phyloP scores from a whole-genome alignment of 2,329 filamentous ascomycete genomes.

The Lizonia empirigonia region DNA sequence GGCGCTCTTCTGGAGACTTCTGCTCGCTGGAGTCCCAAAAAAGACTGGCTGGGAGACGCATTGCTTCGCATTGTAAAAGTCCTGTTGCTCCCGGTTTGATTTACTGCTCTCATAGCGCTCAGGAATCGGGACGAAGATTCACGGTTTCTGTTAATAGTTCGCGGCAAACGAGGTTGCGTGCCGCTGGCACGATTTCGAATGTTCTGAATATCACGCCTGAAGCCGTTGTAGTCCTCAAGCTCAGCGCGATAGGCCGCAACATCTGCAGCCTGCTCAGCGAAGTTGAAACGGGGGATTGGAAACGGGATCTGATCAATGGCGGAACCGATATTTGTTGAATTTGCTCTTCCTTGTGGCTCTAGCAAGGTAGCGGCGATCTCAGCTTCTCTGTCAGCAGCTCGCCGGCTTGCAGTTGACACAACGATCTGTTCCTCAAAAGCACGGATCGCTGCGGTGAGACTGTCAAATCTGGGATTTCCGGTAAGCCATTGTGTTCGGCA shows the following conservation, averaged over 20 bases:
- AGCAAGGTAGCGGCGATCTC: neutral
- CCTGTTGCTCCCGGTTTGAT: neutral
- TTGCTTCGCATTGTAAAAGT: neutral
- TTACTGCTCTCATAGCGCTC: neutral
- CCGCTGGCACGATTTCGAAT: neutral
- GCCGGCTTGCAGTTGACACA: neutral
- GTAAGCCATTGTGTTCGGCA: constrained; percentile 32
- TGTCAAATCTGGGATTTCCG: neutral
- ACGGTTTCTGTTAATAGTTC: too few relatives aligned
- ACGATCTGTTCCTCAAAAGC: neutral
- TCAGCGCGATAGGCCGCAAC: neutral
- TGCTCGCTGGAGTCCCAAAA: neutral
- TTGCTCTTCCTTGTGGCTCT: neutral
- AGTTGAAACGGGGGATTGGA: neutral
- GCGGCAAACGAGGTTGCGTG: neutral
- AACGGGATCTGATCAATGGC: neutral
- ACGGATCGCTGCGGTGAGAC: neutral
- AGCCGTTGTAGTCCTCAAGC: neutral
- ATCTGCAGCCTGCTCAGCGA: neutral
- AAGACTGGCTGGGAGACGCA: neutral
- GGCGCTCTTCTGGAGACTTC: neutral
- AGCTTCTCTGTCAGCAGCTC: neutral
- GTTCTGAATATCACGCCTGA: neutral
- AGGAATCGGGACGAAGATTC: neutral
- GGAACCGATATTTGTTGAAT: neutral